These are phyloP conservation scores for Colletotrichum nymphaeae DNA, from an alignment of 2,329 filamentous ascomycete species.

Conservation along the genomic window DNA sequence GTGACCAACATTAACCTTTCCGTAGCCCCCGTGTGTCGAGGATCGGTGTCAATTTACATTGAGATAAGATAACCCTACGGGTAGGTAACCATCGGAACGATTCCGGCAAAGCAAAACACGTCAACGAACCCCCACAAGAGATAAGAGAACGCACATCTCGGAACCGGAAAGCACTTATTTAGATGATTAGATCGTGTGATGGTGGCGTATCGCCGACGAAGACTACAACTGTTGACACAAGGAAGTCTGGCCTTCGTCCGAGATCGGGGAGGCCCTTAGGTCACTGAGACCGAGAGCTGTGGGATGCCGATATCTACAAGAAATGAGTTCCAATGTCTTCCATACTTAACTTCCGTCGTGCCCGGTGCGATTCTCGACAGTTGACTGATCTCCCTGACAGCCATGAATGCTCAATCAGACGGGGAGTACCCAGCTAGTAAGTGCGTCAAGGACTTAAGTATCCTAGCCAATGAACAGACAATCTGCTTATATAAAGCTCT, in stretches of 20 bases:
- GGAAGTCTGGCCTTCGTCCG: background rate
- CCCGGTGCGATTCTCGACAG: no score
- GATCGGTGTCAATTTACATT: background rate
- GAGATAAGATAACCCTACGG: background rate
- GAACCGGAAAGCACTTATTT: background rate
- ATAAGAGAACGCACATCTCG: slow-evolving; percentile 1
- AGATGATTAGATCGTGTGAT: background rate
- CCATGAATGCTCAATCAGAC: no score
- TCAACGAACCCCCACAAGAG: slow-evolving; percentile 20
- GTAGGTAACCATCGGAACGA: slow-evolving; percentile 1
- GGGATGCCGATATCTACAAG: background rate
- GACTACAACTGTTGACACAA: background rate
- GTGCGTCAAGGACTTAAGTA: no score
- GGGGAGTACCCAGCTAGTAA: no score
- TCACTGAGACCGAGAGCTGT: background rate
- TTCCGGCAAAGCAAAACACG: background rate
- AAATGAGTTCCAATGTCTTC: background rate
- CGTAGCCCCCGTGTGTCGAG: background rate
- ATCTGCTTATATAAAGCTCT: no score
- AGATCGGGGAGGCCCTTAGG: background rate
- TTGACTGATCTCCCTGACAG: no score
- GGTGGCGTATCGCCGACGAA: background rate
- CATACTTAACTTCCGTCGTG: background rate
- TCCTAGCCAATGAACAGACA: no score
- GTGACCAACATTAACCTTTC: background rate